Conservation (phyloP, 768 basidiomycete genomes). For the Lentinus brumalis region DNA sequence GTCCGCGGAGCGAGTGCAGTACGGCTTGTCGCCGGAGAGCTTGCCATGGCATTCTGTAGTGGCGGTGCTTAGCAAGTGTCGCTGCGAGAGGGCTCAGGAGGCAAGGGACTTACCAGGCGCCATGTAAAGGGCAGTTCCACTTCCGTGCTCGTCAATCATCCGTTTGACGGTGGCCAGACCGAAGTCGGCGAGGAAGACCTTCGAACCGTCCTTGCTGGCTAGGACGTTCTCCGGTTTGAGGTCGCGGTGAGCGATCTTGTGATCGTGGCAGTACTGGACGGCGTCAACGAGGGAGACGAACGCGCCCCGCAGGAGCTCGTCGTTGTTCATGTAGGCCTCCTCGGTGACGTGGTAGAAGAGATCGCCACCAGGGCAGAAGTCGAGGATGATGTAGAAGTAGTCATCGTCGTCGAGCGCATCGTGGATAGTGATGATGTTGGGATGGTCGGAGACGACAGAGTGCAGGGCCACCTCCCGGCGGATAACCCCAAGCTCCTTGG, state of each 20-base stretch:
- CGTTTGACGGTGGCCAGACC: constrained; percentile 24
- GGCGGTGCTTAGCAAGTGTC: too few relatives aligned
- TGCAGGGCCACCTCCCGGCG: constrained; percentile 67
- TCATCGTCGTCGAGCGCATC: constrained; percentile 60
- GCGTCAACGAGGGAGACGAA: constrained; percentile 56
- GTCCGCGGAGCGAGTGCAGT: constrained; percentile 35
- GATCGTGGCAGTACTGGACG: constrained; percentile 48
- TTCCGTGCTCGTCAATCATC: constrained; percentile 20
- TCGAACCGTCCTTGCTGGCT: constrained; percentile 38
- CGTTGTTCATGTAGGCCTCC: constrained; percentile 25
- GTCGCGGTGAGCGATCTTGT: constrained; percentile 11
- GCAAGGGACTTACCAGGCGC: constrained; percentile 27
- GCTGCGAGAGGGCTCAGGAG: neutral
- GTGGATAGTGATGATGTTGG: constrained; percentile 70
- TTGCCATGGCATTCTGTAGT: constrained; percentile 17
- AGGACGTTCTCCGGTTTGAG: constrained; percentile 6
- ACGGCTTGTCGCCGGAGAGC: neutral
- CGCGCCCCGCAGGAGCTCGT: constrained; percentile 44
- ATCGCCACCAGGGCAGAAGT: constrained; percentile 43
- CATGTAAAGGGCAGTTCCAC: constrained; percentile 29
- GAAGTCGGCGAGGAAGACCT: constrained; percentile 49
- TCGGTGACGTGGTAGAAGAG: neutral
- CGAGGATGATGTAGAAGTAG: constrained; percentile 68
- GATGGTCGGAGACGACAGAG: constrained; percentile 51
- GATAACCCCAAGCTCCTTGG: constrained; percentile 15